phyloP scores from a whole-genome alignment of 768 basidiomycete species.

The Mycena galericulata region DNA sequence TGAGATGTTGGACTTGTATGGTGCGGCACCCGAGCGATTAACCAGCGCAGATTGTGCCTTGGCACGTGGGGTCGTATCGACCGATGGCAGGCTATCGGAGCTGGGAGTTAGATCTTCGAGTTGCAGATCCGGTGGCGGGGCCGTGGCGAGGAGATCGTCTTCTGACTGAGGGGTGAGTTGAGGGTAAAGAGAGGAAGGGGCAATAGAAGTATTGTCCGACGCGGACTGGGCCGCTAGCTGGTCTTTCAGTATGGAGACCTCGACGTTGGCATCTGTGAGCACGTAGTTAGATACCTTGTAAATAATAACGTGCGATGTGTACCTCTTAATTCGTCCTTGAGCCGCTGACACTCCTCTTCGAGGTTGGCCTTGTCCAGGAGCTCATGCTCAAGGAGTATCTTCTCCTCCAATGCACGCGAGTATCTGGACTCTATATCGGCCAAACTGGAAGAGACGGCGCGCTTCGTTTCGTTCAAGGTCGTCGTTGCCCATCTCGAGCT shows the following conservation, averaged over 20 bases:
- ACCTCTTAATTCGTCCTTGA: conserved; percentile 96
- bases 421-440: conserved; percentile 91
- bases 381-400: conserved; percentile 96
- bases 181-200: conserved; percentile 47
- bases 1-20: conserved; percentile 56
- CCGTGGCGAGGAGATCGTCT: conserved; percentile 69
- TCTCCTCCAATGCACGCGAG: conserved; percentile 92
- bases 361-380: conserved; percentile 89
- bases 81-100: conserved; percentile 53
- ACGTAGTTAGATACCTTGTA: conserved; percentile 1
- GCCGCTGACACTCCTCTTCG: conserved; percentile 90
- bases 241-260: conserved; percentile 85
- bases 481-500: conserved; percentile 98
- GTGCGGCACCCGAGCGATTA: conserved; percentile 63
- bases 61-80: conserved; percentile 53
- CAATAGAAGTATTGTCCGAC: conserved; percentile 44
- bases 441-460: conserved; percentile 85
- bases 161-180: conserved; percentile 52
- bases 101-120: conserved; percentile 66
- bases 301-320: conserved; percentile 33
- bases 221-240: conserved; percentile 60
- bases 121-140: conserved; percentile 70
- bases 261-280: conserved; percentile 81
- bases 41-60: conserved; percentile 59
- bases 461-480: conserved; percentile 95